phyloP scores from a whole-genome alignment of 257 asterid species.

The Dorcoceras hygrometricum region DNA sequence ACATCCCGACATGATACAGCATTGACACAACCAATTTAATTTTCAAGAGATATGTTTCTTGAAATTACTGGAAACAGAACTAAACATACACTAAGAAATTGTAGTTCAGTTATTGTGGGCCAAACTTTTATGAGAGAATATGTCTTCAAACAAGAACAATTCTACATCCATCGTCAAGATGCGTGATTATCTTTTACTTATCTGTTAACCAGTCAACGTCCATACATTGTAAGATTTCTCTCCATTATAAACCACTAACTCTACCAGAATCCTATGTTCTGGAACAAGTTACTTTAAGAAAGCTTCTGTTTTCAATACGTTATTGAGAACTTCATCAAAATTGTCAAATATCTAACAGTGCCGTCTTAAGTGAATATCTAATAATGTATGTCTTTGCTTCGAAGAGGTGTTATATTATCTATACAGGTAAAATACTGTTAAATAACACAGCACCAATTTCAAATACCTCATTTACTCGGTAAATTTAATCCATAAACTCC shows the following conservation, averaged over 20 bases:
- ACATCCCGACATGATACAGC: too few relatives aligned
- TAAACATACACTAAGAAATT: neutral
- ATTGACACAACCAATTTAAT: too few relatives aligned
- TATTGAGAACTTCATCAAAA: neutral
- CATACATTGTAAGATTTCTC: neutral
- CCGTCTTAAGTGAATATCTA: too few relatives aligned
- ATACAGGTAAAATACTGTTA: neutral
- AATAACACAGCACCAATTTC: neutral
- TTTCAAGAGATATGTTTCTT: too few relatives aligned
- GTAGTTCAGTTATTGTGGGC: neutral
- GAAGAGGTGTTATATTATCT: too few relatives aligned
- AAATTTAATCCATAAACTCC: neutral
- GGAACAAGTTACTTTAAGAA: conserved; percentile 1
- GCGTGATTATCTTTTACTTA: neutral
- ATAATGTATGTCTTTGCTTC: too few relatives aligned
- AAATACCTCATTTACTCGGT: neutral
- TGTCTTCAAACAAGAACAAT: neutral
- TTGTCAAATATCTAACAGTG: neutral
- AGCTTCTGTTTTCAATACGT: conserved; percentile 1
- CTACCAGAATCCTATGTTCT: conserved; percentile 1
- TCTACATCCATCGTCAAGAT: neutral
- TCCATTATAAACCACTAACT: neutral
- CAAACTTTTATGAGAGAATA: neutral
- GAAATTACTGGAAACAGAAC: too few relatives aligned
- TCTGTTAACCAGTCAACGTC: conserved; percentile 2